Evolutionary conservation across 2,329 filamentous ascomycete genomes (phyloP).

Genomic region (Fusarium ambrosium): DNA sequence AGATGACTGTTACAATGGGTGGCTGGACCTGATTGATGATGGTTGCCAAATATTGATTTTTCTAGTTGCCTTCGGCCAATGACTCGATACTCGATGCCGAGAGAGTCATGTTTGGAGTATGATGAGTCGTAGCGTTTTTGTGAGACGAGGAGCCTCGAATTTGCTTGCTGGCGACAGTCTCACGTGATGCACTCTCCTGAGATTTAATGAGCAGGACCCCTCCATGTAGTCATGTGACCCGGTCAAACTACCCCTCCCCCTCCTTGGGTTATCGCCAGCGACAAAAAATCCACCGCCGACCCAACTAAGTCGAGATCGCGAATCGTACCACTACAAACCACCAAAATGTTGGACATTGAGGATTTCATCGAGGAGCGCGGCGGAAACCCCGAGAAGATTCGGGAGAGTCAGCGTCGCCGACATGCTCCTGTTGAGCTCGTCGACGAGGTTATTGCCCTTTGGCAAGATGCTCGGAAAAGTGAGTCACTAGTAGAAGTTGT

Average conservation of each 20-base stretch:
- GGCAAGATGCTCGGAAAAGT: conserved; percentile 85
- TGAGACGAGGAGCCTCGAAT: neutral
- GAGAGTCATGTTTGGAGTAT: neutral
- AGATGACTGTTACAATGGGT: neutral
- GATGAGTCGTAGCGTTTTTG: neutral
- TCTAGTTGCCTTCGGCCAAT: neutral
- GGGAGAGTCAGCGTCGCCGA: conserved; percentile 88
- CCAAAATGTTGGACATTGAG: conserved; percentile 78
- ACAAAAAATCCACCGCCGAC: conserved; percentile 43
- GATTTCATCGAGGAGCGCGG: conserved; percentile 90
- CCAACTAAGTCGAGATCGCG: conserved; percentile 26
- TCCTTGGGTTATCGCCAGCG: conserved; percentile 40
- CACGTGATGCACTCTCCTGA: conserved; percentile 2
- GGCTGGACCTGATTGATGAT: neutral
- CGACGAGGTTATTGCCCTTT: conserved; percentile 90
- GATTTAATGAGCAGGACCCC: conserved; percentile 14
- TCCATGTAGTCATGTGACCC: conserved; percentile 43
- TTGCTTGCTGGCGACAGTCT: neutral
- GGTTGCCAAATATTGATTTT: neutral
- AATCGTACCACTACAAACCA: conserved; percentile 35
- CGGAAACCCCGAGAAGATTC: conserved; percentile 91
- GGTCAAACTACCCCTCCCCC: conserved; percentile 45
- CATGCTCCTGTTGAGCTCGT: conserved; percentile 86
- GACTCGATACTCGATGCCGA: neutral
- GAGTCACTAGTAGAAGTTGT: conserved; percentile 39